A percentile compares a stretch with the other conserved stretches of the same genome.
Conservation (phyloP, 1,284 basidiomycete genomes). For the Trichosporon faecale region DNA sequence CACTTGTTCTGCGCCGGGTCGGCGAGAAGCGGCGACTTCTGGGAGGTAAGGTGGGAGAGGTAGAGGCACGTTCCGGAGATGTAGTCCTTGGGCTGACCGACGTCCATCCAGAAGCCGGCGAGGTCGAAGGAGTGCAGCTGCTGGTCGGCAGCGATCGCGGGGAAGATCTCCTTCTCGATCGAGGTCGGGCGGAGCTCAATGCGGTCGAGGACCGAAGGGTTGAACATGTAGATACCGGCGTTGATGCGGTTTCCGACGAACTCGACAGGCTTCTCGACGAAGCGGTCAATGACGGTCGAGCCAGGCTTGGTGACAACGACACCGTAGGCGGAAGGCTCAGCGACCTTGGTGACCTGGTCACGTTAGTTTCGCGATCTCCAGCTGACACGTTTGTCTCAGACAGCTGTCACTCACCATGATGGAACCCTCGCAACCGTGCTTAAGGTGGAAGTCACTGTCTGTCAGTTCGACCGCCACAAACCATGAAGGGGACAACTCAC, state of each 20-base stretch:
- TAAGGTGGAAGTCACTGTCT: slow-evolving; percentile 56
- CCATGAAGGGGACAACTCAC: slow-evolving; percentile 39
- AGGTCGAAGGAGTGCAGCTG: slow-evolving; percentile 58
- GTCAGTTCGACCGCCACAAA: not conserved
- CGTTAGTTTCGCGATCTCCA: slow-evolving; percentile 27
- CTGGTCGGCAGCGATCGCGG: slow-evolving; percentile 54
- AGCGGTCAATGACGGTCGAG: slow-evolving; percentile 56
- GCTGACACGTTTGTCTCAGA: slow-evolving; percentile 55
- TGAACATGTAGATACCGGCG: slow-evolving; percentile 60
- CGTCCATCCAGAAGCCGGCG: slow-evolving; percentile 59
- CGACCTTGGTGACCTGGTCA: slow-evolving; percentile 55
- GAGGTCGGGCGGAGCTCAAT: slow-evolving; percentile 58
- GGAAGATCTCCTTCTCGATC: slow-evolving; percentile 59
- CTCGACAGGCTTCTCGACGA: slow-evolving; percentile 59
- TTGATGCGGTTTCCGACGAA: slow-evolving; percentile 60
- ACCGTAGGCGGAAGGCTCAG: slow-evolving; percentile 58
- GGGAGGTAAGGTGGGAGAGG: slow-evolving; percentile 55
- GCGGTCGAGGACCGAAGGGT: slow-evolving; percentile 56
- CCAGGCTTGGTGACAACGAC: slow-evolving; percentile 57
- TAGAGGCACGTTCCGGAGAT: slow-evolving; percentile 57
- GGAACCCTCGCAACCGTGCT: slow-evolving; percentile 57
- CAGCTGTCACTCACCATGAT: slow-evolving; percentile 55
- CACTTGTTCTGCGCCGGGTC: slow-evolving; percentile 55
- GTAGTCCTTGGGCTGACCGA: slow-evolving; percentile 58
- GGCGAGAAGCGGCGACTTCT: slow-evolving; percentile 52